These are phyloP conservation scores for Ustilago bromivora DNA, from an alignment of 1,284 basidiomycete genomes.

Conservation along the genomic window DNA sequence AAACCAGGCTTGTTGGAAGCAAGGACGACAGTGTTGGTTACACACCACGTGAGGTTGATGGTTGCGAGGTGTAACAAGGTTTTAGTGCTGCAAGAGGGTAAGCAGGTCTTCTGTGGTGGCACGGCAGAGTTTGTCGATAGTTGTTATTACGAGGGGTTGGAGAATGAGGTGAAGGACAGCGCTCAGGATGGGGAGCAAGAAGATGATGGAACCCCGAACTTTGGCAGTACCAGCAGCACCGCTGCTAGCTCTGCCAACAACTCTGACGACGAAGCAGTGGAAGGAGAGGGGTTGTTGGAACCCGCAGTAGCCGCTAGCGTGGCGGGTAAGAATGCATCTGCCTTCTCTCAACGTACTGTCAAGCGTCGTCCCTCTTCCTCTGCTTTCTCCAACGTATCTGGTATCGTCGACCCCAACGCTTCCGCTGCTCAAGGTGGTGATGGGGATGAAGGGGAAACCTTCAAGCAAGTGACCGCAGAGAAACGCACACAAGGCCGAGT, in stretches of 20 bases:
- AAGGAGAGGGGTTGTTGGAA: conserved; percentile 1
- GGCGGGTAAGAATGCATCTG: conserved; percentile 22
- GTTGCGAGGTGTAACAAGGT: conserved; percentile 75
- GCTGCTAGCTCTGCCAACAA: conserved; percentile 24
- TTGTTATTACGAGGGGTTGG: conserved; percentile 74
- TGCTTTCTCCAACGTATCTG: conserved; percentile 77
- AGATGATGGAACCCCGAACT: conserved; percentile 26
- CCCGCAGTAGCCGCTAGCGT: conserved; percentile 5
- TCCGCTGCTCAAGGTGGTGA: conserved; percentile 70
- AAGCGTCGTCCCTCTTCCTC: conserved; percentile 48
- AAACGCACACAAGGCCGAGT: conserved; percentile 35
- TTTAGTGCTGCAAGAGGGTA: conserved; percentile 79
- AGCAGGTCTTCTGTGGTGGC: conserved; percentile 76
- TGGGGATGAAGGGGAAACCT: conserved; percentile 5
- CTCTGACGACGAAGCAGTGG: conserved; percentile 48
- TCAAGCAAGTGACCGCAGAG: conserved; percentile 41
- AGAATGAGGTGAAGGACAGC: conserved; percentile 66
- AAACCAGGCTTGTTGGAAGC: conserved; percentile 41
- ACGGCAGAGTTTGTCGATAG: conserved; percentile 75
- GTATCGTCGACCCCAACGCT: conserved; percentile 70
- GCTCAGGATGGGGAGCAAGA: conserved; percentile 30
- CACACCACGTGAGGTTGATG: conserved; percentile 71
- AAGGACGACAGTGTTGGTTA: conserved; percentile 64
- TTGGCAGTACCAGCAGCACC: conserved; percentile 26
- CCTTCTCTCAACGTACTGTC: conserved; percentile 45